Conservation (phyloP, 2,329 filamentous ascomycete genomes). For the Tolypocladium paradoxum region DNA sequence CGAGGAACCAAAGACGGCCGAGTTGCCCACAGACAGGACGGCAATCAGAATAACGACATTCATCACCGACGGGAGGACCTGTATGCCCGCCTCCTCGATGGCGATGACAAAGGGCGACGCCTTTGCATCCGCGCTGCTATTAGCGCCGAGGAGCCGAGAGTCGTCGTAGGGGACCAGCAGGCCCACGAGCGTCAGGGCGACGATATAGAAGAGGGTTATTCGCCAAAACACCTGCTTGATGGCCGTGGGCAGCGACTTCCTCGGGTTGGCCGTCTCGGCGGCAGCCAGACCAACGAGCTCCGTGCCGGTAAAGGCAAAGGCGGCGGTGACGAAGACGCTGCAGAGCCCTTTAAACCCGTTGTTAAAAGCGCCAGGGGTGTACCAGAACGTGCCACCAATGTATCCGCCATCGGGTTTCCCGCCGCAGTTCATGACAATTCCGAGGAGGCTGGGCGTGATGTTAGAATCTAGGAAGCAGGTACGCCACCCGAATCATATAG, state of each 20-base stretch:
- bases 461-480: neutral
- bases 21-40: conserved; percentile 85
- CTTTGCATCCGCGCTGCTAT: conserved; percentile 50
- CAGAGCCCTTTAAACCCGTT: conserved; percentile 78
- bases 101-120: conserved; percentile 92
- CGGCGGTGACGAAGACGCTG: conserved; percentile 65
- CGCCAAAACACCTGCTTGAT: conserved; percentile 95
- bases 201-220: conserved; percentile 81
- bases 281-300: conserved; percentile 68
- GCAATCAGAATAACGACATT: conserved; percentile 91
- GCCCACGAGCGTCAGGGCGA: conserved; percentile 70
- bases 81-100: conserved; percentile 73
- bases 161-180: conserved; percentile 71
- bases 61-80: conserved; percentile 76
- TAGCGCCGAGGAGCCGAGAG: conserved; percentile 44
- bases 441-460: conserved; percentile 52
- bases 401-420: conserved; percentile 65
- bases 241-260: conserved; percentile 73
- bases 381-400: conserved; percentile 71
- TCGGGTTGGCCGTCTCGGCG: conserved; percentile 67
- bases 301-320: conserved; percentile 67
- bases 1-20: conserved; percentile 81
- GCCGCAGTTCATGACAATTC: conserved; percentile 75
- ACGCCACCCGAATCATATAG: neutral
- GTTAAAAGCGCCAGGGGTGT: conserved; percentile 70